Evolutionary conservation across 2,329 filamentous ascomycete species (phyloP).

Genomic region (Pseudocercospora cruenta): DNA sequence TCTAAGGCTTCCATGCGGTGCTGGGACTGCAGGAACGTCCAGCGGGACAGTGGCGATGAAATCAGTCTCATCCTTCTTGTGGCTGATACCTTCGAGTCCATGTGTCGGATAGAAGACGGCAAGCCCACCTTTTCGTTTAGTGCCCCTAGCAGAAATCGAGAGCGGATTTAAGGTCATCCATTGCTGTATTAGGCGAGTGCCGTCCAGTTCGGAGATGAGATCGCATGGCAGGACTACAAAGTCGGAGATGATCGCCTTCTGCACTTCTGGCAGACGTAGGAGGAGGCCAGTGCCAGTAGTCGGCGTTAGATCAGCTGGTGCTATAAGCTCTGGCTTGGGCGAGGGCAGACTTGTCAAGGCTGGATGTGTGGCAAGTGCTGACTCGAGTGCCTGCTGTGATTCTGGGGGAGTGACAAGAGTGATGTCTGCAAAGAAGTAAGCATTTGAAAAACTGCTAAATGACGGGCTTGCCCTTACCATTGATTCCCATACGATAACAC

Average conservation of each 20-base stretch:
- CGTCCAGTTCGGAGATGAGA: slow-evolving; percentile 84
- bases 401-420: slow-evolving; percentile 61
- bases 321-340: slow-evolving; percentile 74
- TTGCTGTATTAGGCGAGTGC: slow-evolving; percentile 79
- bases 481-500: slow-evolving; percentile 79
- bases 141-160: slow-evolving; percentile 58
- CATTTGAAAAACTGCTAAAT: neutral
- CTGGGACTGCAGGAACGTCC: slow-evolving; percentile 58
- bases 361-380: slow-evolving; percentile 76
- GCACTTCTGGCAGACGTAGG: slow-evolving; percentile 80
- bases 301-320: slow-evolving; percentile 74
- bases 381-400: slow-evolving; percentile 67
- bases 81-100: slow-evolving; percentile 63
- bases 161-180: slow-evolving; percentile 76
- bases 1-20: slow-evolving; percentile 67
- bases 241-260: slow-evolving; percentile 76
- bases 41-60: slow-evolving; percentile 81
- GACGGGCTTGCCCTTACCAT: slow-evolving; percentile 51
- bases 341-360: slow-evolving; percentile 73
- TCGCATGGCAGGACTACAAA: slow-evolving; percentile 94
- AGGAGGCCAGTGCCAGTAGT: slow-evolving; percentile 90
- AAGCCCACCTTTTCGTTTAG: slow-evolving; percentile 74
- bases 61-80: slow-evolving; percentile 91
- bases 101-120: slow-evolving; percentile 92
- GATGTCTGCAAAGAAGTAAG: slow-evolving; percentile 43